Conservation (phyloP, 163 green algal species). For the Coccomyxa subellipsoidea region DNA sequence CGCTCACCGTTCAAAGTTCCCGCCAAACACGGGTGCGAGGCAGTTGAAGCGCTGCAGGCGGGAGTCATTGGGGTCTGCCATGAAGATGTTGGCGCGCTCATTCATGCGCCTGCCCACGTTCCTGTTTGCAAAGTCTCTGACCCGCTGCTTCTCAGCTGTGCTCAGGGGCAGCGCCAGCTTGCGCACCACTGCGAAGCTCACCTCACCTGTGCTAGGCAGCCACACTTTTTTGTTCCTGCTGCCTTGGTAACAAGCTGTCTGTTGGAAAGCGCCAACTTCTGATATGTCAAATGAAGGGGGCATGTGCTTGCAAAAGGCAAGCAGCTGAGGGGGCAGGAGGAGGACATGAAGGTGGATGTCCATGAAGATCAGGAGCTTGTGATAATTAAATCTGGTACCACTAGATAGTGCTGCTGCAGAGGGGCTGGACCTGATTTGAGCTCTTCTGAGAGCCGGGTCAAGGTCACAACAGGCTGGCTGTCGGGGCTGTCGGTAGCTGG, state of each 20-base stretch:
- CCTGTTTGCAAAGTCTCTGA: not conserved
- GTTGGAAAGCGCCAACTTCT: too few species aligned
- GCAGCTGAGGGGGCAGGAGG: too few species aligned
- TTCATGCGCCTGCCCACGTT: not conserved
- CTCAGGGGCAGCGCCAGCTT: not conserved
- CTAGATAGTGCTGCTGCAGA: not conserved
- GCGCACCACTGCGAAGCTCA: not conserved
- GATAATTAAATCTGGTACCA: too few species aligned
- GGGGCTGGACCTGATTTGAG: not conserved
- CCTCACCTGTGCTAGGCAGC: not conserved
- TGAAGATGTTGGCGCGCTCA: conserved; percentile 1
- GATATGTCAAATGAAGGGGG: too few species aligned
- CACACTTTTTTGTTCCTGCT: too few species aligned
- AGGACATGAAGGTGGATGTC: too few species aligned
- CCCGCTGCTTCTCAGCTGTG: not conserved
- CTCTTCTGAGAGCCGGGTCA: not conserved
- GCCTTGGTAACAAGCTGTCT: too few species aligned
- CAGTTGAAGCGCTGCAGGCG: not conserved
- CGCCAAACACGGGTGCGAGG: not conserved
- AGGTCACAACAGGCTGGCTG: not conserved
- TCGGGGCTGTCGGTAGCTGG: not conserved
- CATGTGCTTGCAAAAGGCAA: too few species aligned
- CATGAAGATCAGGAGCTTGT: too few species aligned
- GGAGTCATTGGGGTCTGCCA: not conserved
- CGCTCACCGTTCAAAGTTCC: not conserved